Evolutionary conservation across 106 monocot genomes (phyloP).

Genomic region (Dendrobium nobile): DNA sequence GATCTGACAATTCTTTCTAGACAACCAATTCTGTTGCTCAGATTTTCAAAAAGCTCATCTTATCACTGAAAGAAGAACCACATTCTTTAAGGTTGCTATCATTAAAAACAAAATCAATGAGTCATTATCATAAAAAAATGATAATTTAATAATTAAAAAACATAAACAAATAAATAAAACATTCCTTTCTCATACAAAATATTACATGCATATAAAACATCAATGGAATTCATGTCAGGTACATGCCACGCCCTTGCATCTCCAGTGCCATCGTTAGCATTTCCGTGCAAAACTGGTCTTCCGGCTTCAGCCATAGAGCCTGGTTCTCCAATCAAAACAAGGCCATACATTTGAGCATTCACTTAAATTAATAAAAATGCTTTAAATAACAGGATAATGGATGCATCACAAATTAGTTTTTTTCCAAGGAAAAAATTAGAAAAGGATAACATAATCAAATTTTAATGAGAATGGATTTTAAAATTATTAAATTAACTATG

Average conservation of each 20-base stretch:
- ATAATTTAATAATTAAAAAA: not conserved
- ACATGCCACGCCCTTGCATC: constrained; percentile 11
- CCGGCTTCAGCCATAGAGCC: constrained; percentile 41
- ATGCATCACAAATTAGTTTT: too few species aligned
- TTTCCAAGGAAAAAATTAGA: too few species aligned
- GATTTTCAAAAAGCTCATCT: not conserved
- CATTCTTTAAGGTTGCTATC: not conserved
- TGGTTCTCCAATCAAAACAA: not conserved
- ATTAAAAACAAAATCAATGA: not conserved
- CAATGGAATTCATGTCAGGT: not conserved
- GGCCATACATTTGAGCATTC: not conserved
- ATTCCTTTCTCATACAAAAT: not conserved
- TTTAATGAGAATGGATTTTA: not conserved
- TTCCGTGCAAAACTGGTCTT: constrained; percentile 64
- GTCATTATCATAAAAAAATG: not conserved
- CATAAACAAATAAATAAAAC: not conserved
- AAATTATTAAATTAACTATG: not conserved
- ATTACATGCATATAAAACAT: not conserved
- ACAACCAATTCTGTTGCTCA: not conserved
- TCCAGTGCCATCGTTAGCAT: constrained; percentile 59
- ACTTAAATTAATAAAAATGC: not conserved
- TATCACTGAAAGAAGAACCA: not conserved
- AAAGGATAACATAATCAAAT: not conserved
- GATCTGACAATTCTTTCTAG: too few species aligned
- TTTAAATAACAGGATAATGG: too few species aligned